These are phyloP conservation scores for Fusarium nygamai DNA, from an alignment of 2,329 filamentous ascomycete species.

Conservation along the genomic window DNA sequence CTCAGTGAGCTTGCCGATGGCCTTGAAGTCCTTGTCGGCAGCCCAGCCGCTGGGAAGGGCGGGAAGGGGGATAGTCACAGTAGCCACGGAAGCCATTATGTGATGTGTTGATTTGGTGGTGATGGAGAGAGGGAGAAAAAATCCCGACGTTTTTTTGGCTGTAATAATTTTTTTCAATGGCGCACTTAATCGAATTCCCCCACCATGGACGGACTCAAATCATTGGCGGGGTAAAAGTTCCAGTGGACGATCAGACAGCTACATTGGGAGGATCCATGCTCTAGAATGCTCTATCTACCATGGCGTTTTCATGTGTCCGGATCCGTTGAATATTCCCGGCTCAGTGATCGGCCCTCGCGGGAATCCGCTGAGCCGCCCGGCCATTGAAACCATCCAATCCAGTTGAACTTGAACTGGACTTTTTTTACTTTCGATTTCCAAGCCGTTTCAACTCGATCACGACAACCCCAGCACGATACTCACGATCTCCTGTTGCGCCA, in stretches of 20 bases:
- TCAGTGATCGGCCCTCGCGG: background rate
- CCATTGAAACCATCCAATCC: background rate
- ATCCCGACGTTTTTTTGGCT: slow-evolving; percentile 24
- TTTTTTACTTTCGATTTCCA: slow-evolving; percentile 27
- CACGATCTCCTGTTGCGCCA: background rate
- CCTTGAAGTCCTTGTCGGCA: slow-evolving; percentile 91
- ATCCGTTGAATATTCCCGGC: background rate
- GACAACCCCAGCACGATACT: background rate
- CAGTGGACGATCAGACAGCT: slow-evolving; percentile 1
- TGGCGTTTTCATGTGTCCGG: background rate
- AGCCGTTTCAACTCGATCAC: background rate
- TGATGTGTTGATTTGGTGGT: slow-evolving; percentile 35
- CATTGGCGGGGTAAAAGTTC: slow-evolving; percentile 41
- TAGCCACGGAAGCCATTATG: slow-evolving; percentile 71
- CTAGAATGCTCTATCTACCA: background rate
- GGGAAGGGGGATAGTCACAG: slow-evolving; percentile 75
- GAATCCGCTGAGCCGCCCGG: background rate
- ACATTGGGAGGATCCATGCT: slow-evolving; percentile 6
- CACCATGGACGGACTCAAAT: slow-evolving; percentile 23
- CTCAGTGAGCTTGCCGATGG: slow-evolving; percentile 78
- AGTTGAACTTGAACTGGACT: background rate
- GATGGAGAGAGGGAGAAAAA: slow-evolving; percentile 27
- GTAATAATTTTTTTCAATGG: slow-evolving; percentile 28
- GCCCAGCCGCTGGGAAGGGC: slow-evolving; percentile 82
- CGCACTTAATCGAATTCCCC: slow-evolving; percentile 31